Percentiles rank a stretch among this genome's conserved stretches.
phyloP scores from a whole-genome alignment of 164 flowering plant species.

The Annona squamosa region DNA sequence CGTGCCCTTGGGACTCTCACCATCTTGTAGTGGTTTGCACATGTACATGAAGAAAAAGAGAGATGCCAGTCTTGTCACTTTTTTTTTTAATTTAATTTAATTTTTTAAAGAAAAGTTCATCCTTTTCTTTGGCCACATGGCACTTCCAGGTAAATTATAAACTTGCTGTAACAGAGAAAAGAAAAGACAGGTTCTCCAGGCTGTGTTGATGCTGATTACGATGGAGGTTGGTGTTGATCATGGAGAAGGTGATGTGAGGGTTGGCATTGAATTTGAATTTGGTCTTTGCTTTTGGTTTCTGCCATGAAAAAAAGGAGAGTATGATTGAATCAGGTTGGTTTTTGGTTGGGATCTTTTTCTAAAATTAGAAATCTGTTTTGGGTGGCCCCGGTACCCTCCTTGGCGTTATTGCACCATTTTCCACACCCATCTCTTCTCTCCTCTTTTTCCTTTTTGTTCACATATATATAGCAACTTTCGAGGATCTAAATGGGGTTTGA shows the following conservation, averaged over 20 bases:
- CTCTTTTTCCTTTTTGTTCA: too few relatives aligned
- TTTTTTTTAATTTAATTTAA: background rate
- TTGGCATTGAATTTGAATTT: slow-evolving; percentile 1
- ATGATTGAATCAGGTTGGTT: slow-evolving; percentile 3
- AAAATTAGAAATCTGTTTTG: slow-evolving; percentile 11
- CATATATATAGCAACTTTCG: background rate
- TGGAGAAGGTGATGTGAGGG: slow-evolving; percentile 7
- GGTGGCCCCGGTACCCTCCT: background rate
- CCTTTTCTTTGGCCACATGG: background rate
- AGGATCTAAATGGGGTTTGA: background rate
- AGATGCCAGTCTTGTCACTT: background rate
- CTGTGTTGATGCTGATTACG: slow-evolving; percentile 2
- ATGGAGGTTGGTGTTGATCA: background rate
- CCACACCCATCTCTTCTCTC: background rate
- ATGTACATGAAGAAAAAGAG: slow-evolving; percentile 21
- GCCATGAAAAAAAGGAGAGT: slow-evolving; percentile 1
- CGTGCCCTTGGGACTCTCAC: slow-evolving; percentile 72
- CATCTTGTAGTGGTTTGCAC: slow-evolving; percentile 47
- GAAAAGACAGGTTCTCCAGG: background rate
- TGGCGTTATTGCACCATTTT: background rate
- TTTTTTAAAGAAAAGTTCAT: background rate
- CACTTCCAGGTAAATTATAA: background rate
- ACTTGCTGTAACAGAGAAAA: background rate
- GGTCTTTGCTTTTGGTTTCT: background rate
- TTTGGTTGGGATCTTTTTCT: slow-evolving; percentile 18